A percentile compares a stretch with the other conserved stretches of the same genome.
These are phyloP conservation scores for Martiniozyma asiatica DNA, from an alignment of 1,139 yeast genomes.

Conservation along the genomic window DNA sequence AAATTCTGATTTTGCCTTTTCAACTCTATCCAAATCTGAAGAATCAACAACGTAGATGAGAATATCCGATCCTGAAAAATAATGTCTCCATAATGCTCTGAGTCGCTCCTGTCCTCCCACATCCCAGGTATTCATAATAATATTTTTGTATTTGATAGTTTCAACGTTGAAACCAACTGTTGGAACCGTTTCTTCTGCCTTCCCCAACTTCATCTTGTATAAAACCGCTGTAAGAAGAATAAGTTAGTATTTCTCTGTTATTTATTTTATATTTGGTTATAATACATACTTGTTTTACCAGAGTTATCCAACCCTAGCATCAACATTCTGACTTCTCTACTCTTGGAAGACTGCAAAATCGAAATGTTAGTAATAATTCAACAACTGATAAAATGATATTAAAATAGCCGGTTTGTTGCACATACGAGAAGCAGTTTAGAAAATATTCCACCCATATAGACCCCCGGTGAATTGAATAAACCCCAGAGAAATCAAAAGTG, in stretches of 20 bases:
- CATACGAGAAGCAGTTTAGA: too few relatives aligned
- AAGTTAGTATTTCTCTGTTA: constrained; percentile 9
- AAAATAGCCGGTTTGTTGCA: too few relatives aligned
- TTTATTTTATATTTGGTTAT: neutral
- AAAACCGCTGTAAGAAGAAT: constrained; percentile 43
- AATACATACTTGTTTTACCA: constrained; percentile 62
- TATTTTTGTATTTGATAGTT: constrained; percentile 77
- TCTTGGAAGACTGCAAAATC: too few relatives aligned
- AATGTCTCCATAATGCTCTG: constrained; percentile 90
- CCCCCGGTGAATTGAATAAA: too few relatives aligned
- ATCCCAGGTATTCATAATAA: constrained; percentile 92
- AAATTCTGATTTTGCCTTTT: constrained; percentile 70
- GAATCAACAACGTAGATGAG: constrained; percentile 85
- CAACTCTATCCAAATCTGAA: constrained; percentile 57
- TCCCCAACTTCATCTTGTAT: constrained; percentile 62
- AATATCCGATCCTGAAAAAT: constrained; percentile 91
- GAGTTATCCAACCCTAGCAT: constrained; percentile 92
- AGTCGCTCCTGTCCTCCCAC: constrained; percentile 93
- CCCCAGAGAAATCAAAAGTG: too few relatives aligned
- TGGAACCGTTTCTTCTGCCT: constrained; percentile 74
- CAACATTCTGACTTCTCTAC: constrained; percentile 50
- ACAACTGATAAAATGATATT: too few relatives aligned
- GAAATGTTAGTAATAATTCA: too few relatives aligned
- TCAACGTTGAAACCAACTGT: constrained; percentile 94
- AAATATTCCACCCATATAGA: too few relatives aligned